Evolutionary conservation across 75 land plant species (phyloP).

Genomic region (Selaginella tamariscina): DNA sequence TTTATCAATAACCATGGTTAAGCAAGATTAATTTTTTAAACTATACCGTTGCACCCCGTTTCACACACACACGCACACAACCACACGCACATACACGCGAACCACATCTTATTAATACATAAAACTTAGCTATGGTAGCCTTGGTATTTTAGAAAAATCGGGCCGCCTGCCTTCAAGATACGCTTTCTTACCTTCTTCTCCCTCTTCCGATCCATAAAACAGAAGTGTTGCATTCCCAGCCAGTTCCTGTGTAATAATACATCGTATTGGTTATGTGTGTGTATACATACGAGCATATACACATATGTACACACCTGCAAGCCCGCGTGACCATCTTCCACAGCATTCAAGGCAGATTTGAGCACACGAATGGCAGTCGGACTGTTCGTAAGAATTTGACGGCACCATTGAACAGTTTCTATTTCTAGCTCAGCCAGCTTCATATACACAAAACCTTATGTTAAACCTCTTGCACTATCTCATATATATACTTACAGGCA

Average conservation of each 20-base stretch:
- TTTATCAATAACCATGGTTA: too few species aligned
- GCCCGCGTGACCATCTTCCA: constrained; percentile 94
- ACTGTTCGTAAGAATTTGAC: constrained; percentile 81
- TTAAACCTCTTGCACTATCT: background rate
- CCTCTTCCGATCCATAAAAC: constrained; percentile 87
- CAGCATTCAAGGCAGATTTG: constrained; percentile 85
- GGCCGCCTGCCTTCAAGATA: constrained; percentile 61
- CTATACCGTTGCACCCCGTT: too few species aligned
- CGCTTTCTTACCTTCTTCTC: constrained; percentile 66
- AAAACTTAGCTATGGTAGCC: too few species aligned
- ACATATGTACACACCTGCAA: constrained; percentile 42
- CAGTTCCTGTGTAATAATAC: constrained; percentile 47
- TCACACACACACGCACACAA: too few species aligned
- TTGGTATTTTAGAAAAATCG: constrained; percentile 75
- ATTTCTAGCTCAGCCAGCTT: constrained; percentile 74
- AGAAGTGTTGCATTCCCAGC: constrained; percentile 78
- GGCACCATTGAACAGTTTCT: constrained; percentile 85
- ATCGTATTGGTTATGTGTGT: background rate
- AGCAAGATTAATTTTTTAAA: too few species aligned
- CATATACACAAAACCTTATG: background rate
- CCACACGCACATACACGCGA: too few species aligned
- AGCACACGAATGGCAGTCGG: constrained; percentile 82
- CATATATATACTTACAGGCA: constrained; percentile 47
- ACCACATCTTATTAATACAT: too few species aligned
- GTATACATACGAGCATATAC: background rate